A percentile compares a stretch with the other conserved stretches of the same genome.
phyloP scores from a whole-genome alignment of 164 flowering plant genomes.

The Dillenia turbinata region DNA sequence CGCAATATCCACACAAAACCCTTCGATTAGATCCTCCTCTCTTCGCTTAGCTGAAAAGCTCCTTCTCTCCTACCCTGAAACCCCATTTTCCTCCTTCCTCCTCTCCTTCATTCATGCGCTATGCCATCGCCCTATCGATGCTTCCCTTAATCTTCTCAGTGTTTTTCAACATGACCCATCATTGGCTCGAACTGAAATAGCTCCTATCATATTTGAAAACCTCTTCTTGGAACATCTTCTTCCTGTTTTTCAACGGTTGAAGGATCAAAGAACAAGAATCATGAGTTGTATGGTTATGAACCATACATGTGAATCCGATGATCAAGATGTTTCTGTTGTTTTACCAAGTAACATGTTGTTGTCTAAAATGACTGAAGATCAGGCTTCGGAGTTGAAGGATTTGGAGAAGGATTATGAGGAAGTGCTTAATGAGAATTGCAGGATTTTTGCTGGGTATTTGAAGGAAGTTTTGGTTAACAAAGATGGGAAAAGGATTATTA shows the following conservation, averaged over 20 bases:
- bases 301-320: slow-evolving; percentile 5
- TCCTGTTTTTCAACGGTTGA: slow-evolving; percentile 41
- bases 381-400: slow-evolving; percentile 44
- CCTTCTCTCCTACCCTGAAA: slow-evolving; percentile 33
- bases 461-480: slow-evolving; percentile 32
- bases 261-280: slow-evolving; percentile 36
- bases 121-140: slow-evolving; percentile 25
- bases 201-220: slow-evolving; percentile 51
- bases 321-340: slow-evolving; percentile 16
- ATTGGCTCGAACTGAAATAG: slow-evolving; percentile 48
- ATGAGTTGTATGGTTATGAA: slow-evolving; percentile 19
- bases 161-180: slow-evolving; percentile 45
- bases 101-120: slow-evolving; percentile 40
- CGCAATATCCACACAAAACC: slow-evolving; percentile 29
- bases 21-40: slow-evolving; percentile 32
- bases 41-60: slow-evolving; percentile 46
- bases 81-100: slow-evolving; percentile 39
- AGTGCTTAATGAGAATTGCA: slow-evolving; percentile 57
- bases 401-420: slow-evolving; percentile 54
- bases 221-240: slow-evolving; percentile 45
- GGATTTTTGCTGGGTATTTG: slow-evolving; percentile 37
- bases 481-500: slow-evolving; percentile 19
- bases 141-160: slow-evolving; percentile 40
- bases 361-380: slow-evolving; percentile 51
- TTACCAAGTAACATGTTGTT: slow-evolving; percentile 25